Percentiles rank a stretch among this genome's conserved stretches.
Evolutionary conservation across 139 green algal genomes (phyloP).

Genomic region (Picochlorum costavermella): DNA sequence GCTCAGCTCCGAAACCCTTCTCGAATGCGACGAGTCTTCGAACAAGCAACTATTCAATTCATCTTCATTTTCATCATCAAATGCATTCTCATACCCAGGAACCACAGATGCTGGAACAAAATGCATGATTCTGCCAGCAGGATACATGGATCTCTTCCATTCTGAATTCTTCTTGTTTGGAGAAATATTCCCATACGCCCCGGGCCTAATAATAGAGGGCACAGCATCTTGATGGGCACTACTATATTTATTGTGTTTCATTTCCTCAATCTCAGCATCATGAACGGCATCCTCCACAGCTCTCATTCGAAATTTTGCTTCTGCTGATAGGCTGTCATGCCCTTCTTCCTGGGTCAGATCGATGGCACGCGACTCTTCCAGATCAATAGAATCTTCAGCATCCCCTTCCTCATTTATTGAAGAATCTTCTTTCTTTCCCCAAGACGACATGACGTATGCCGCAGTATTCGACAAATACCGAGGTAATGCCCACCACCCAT

Average conservation of each 20-base stretch:
- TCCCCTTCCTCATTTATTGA: no score
- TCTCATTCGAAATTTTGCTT: slow-evolving; percentile 12
- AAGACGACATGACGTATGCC: no score
- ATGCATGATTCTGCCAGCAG: slow-evolving; percentile 71
- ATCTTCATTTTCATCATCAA: neutral
- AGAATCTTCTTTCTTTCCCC: no score
- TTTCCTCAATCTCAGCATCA: slow-evolving; percentile 30
- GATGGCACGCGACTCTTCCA: no score
- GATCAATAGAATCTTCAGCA: no score
- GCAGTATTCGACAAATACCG: no score
- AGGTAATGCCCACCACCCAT: no score
- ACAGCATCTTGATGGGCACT: neutral
- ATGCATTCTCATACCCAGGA: neutral
- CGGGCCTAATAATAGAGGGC: slow-evolving; percentile 24
- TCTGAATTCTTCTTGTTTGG: neutral
- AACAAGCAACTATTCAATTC: neutral
- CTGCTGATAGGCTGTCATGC: neutral
- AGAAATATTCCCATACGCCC: slow-evolving; percentile 4
- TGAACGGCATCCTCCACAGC: slow-evolving; percentile 27
- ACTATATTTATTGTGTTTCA: neutral
- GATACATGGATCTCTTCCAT: slow-evolving; percentile 53
- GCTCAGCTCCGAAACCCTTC: slow-evolving; percentile 6
- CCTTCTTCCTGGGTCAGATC: neutral
- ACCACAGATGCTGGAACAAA: slow-evolving; percentile 54
- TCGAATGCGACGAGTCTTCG: neutral